Percentiles rank a stretch among this genome's conserved stretches.
These are phyloP conservation scores for Pyrus hybrid DNA, from an alignment of 331 rosid species.

Conservation along the genomic window DNA sequence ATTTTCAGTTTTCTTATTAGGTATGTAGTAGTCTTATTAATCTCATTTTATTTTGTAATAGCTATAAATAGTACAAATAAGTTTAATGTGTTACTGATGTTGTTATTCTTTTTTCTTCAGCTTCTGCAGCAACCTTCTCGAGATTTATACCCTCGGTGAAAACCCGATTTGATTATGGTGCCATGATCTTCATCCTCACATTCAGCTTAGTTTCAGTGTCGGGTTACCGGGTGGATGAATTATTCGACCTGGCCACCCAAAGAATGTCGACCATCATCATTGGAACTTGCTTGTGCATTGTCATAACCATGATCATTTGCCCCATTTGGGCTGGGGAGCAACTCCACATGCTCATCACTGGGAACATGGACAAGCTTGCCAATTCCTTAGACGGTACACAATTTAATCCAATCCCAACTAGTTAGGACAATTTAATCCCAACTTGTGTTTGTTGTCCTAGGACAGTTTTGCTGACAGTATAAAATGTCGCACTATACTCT, in stretches of 20 bases:
- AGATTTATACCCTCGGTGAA: constrained; percentile 76
- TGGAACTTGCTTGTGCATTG: constrained; percentile 54
- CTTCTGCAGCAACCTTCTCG: constrained; percentile 77
- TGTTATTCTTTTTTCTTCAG: constrained; percentile 28
- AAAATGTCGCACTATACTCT: background rate
- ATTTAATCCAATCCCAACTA: background rate
- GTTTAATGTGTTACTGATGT: background rate
- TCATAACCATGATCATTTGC: constrained; percentile 37
- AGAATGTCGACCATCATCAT: constrained; percentile 60
- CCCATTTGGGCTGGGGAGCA: constrained; percentile 92
- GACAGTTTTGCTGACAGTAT: background rate
- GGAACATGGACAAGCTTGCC: constrained; percentile 68
- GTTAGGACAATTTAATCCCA: background rate
- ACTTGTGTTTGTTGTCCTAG: background rate
- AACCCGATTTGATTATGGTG: constrained; percentile 75
- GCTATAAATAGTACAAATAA: background rate
- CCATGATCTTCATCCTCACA: no score
- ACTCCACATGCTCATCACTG: constrained; percentile 36
- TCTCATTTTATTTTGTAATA: background rate
- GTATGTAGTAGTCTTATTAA: constrained; percentile 16
- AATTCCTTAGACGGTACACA: constrained; percentile 53
- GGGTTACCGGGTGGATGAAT: constrained; percentile 47
- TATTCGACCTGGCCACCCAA: constrained; percentile 36
- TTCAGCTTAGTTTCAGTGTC: constrained; percentile 59
- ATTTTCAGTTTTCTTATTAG: constrained; percentile 59